Evolutionary conservation across 2,329 filamentous ascomycete species (phyloP), one percentile per base, ranked within the genome.

Genomic region (Verticillium longisporum): DNA sequence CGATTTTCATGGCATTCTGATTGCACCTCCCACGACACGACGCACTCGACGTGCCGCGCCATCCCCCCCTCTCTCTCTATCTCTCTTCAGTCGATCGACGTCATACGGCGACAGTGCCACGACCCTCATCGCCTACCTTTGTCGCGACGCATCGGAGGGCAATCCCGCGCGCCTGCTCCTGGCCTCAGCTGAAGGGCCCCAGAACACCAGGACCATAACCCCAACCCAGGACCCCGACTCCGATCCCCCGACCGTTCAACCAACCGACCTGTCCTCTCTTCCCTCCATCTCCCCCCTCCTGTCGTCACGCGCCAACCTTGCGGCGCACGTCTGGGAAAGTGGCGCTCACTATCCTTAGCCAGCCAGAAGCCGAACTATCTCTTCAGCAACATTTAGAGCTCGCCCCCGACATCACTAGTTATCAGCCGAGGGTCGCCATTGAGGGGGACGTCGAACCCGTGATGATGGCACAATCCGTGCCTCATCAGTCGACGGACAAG

Each of bases 381-480:
- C 76, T 85, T 54, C 83, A 85, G 72, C 83, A 86, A 70, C 83
- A 87, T 67, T 78, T 85, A 66, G 82, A 85, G 66, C 76, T 85
- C 65, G 75, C 80, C 61, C 81, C 81, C 57, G 78, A 81, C 65
- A 75, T 85, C 67, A 73, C 80, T 68, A 77, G 77, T 64, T 76
- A 75, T 64, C 76, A 74, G 14, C 69, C 77, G 80, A 73, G 75
- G 75, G 68, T 65, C 74, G 66, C 66, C 58, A 63, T 67, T 68
- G 82, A 85, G 75, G 79, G 76, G 76, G 83, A 83, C 72, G 73
- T 78, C 76, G 82, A 85, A 77, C 81, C 82, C 75, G 80, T 81
- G 85, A 87, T 86, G 81, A 88, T 88, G 86, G 86, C 86, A 85
- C 85, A 88, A 80, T 77, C 80, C 69, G 84, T 87, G 85, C 85